Conservation (phyloP, 805 yeast species). For the Teunomyces lycoperdinae region DNA sequence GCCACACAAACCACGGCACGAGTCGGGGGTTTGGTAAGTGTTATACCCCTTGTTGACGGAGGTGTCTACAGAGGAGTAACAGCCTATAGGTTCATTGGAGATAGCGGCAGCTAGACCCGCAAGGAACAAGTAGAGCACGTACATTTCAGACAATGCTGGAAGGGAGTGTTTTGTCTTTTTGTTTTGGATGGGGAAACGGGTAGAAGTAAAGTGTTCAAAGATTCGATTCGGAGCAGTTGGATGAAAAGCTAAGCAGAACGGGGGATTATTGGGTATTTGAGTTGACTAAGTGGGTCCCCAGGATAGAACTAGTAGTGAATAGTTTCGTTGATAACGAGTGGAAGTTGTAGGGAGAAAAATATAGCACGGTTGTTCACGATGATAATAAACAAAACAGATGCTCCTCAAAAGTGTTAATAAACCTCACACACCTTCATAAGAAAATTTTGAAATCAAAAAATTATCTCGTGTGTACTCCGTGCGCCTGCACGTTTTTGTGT, state of each 20-base stretch:
- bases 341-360: too few species aligned
- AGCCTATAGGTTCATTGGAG: neutral
- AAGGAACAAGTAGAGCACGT: constrained; percentile 21
- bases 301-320: too few species aligned
- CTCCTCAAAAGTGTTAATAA: neutral
- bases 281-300: too few species aligned
- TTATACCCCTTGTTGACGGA: constrained; percentile 15
- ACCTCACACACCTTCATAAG: neutral
- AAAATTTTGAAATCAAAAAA: neutral
- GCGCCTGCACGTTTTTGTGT: constrained; percentile 1
- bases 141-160: constrained; percentile 22
- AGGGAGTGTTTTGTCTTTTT: too few species aligned
- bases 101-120: neutral
- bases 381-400: neutral
- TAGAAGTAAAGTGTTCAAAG: neutral
- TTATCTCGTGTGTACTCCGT: constrained; percentile 4
- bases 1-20: constrained; percentile 30
- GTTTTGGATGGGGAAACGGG: constrained; percentile 14
- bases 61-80: neutral
- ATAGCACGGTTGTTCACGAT: too few species aligned
- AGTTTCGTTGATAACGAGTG: too few species aligned
- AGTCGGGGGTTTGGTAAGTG: constrained; percentile 26
- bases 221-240: neutral
- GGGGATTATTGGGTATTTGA: too few species aligned
- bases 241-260: neutral